Percentiles rank a stretch among this genome's conserved stretches.
phyloP scores from a whole-genome alignment of 768 basidiomycete genomes.

The Boletus speciosus region DNA sequence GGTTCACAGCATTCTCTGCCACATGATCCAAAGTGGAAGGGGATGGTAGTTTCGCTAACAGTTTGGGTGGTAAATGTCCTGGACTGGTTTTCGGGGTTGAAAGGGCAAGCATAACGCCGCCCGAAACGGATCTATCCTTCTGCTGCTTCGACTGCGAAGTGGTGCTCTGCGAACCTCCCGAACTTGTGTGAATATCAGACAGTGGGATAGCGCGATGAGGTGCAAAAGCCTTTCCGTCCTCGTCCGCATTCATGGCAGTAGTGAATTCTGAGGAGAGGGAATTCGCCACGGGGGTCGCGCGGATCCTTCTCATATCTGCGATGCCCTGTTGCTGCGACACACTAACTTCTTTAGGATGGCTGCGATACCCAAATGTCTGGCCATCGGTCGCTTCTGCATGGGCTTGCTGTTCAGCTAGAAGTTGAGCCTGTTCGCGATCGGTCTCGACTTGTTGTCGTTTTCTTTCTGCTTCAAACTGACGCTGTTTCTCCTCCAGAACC shows the following conservation, averaged over 20 bases:
- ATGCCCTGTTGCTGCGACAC: conserved; percentile 27
- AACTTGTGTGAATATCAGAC: not conserved
- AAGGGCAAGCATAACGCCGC: conserved; percentile 16
- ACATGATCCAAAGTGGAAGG: not conserved
- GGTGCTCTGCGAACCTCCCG: not conserved
- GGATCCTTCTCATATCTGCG: conserved; percentile 27
- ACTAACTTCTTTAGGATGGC: not conserved
- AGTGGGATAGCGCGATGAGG: not conserved
- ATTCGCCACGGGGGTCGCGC: conserved; percentile 14
- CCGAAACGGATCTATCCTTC: conserved; percentile 10
- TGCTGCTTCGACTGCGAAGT: not conserved
- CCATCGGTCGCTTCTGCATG: not conserved
- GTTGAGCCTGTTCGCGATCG: conserved; percentile 2
- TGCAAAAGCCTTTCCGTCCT: not conserved
- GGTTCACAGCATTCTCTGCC: not conserved
- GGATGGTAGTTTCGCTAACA: not conserved
- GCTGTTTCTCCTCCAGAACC: conserved; percentile 1
- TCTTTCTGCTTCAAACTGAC: conserved; percentile 5
- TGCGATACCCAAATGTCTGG: conserved; percentile 1
- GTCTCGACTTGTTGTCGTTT: conserved; percentile 6
- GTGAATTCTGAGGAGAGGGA: not conserved
- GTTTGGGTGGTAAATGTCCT: conserved; percentile 4
- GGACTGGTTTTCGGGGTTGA: not conserved
- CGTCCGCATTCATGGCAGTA: not conserved
- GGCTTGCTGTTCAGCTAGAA: conserved; percentile 9